A percentile compares a stretch with the other conserved stretches of the same genome.
Conservation (phyloP, 129 eudicot genomes). For the Mikania micrantha region DNA sequence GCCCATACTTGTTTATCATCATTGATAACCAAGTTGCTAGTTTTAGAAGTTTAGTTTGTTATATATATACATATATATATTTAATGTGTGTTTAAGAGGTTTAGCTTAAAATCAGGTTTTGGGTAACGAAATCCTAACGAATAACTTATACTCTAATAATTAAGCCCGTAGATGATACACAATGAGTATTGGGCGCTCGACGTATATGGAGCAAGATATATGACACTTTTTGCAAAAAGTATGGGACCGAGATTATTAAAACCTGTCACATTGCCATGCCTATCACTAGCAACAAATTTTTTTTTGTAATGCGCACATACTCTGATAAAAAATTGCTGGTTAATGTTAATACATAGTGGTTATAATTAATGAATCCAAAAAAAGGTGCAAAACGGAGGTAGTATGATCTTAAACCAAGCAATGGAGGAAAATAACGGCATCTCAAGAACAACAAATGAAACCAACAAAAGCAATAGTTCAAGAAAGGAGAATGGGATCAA, state of each 20-base stretch:
- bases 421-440: slow-evolving; percentile 32
- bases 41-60: background rate
- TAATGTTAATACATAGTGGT: background rate
- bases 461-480: slow-evolving; percentile 24
- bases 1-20: too few relatives aligned
- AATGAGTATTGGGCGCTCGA: too few relatives aligned
- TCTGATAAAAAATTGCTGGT: too few relatives aligned
- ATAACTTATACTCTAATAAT: too few relatives aligned
- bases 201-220: too few relatives aligned
- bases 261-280: background rate
- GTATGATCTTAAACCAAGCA: slow-evolving; percentile 39
- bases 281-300: background rate
- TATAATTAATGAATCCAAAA: background rate
- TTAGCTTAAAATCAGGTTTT: background rate
- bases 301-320: background rate
- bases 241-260: background rate
- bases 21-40: too few relatives aligned
- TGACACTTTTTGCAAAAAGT: background rate
- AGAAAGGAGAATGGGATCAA: slow-evolving; percentile 46
- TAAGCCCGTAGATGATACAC: background rate
- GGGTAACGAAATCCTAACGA: background rate
- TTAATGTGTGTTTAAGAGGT: too few relatives aligned
- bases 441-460: slow-evolving; percentile 12
- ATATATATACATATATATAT: too few relatives aligned
- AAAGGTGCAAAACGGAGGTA: slow-evolving; percentile 87